A percentile compares a stretch with the other conserved stretches of the same genome.
Evolutionary conservation across 495 filamentous ascomycete species (phyloP).

Genomic region (Pyrenula massariospora): DNA sequence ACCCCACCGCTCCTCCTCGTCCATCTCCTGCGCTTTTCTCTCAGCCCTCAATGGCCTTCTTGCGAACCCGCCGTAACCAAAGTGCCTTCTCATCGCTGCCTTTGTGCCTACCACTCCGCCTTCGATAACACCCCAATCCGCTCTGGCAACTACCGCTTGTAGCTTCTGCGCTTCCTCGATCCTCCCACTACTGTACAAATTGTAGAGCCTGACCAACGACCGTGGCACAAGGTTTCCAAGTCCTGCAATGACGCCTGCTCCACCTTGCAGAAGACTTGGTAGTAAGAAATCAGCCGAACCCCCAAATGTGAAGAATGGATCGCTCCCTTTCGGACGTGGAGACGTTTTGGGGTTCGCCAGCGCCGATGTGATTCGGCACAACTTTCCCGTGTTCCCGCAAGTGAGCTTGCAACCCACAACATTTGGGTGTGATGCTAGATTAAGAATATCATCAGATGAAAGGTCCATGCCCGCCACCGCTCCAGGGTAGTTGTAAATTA

Average conservation of each 20-base stretch:
- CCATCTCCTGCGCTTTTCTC: conserved; percentile 40
- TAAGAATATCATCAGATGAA: conserved; percentile 64
- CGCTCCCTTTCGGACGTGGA: conserved; percentile 21
- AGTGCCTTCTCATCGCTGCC: conserved; percentile 57
- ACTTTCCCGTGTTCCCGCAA: conserved; percentile 89
- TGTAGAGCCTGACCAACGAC: conserved; percentile 58
- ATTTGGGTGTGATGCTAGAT: conserved; percentile 67
- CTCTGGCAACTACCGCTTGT: conserved; percentile 69
- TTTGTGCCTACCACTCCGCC: conserved; percentile 83
- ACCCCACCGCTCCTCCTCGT: conserved; percentile 63
- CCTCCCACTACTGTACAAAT: conserved; percentile 61
- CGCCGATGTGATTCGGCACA: conserved; percentile 64
- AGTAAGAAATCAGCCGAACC: conserved; percentile 87
- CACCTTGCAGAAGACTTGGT: conserved; percentile 73
- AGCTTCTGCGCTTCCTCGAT: conserved; percentile 59
- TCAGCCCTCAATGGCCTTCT: conserved; percentile 69
- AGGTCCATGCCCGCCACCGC: conserved; percentile 75
- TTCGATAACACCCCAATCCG: conserved; percentile 82
- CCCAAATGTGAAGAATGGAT: conserved; percentile 61
- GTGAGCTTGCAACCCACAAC: conserved; percentile 88
- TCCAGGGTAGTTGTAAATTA: conserved; percentile 91
- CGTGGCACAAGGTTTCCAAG: conserved; percentile 75
- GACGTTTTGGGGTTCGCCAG: conserved; percentile 25
- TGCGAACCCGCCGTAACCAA: conserved; percentile 68
- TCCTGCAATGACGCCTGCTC: conserved; percentile 75